phyloP scores from a whole-genome alignment of 176 grass and related monocot genomes.

The Eremochloa ophiuroides region DNA sequence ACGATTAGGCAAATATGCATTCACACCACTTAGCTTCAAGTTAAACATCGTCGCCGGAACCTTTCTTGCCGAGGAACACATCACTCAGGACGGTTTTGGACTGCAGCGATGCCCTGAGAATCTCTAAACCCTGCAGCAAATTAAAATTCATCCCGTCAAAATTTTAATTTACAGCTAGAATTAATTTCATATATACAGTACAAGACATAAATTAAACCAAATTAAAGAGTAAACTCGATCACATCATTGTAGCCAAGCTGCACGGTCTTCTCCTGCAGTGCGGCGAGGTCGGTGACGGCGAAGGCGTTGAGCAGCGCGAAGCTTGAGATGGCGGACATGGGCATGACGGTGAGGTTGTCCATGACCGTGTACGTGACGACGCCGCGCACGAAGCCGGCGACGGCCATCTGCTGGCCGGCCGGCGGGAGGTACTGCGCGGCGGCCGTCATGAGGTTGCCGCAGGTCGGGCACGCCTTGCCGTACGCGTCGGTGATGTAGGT shows the following conservation, averaged over 20 bases:
- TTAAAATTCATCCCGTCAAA: not conserved
- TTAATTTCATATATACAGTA: not conserved
- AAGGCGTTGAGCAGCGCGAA: conserved; percentile 35
- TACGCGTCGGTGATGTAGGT: not conserved
- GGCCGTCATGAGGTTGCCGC: not conserved
- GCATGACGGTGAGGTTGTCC: not conserved
- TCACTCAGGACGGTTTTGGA: not conserved
- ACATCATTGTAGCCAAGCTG: not conserved
- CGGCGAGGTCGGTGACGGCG: conserved; percentile 10
- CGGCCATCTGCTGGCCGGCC: not conserved
- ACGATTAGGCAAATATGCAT: not conserved
- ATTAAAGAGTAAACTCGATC: not conserved
- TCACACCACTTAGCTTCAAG: not conserved
- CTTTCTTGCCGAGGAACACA: not conserved
- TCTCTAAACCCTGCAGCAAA: not conserved
- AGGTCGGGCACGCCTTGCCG: not conserved
- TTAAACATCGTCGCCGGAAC: not conserved
- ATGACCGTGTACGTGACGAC: conserved; percentile 6
- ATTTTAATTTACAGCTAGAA: not conserved
- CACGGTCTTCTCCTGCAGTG: conserved; percentile 44
- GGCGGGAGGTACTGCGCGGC: conserved; percentile 1
- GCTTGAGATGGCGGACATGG: conserved; percentile 42
- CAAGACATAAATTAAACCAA: not conserved
- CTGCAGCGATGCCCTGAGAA: not conserved
- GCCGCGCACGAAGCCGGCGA: conserved; percentile 30